Evolutionary conservation across 2,329 filamentous ascomycete species (phyloP).

Genomic region (Aspergillus sp.): DNA sequence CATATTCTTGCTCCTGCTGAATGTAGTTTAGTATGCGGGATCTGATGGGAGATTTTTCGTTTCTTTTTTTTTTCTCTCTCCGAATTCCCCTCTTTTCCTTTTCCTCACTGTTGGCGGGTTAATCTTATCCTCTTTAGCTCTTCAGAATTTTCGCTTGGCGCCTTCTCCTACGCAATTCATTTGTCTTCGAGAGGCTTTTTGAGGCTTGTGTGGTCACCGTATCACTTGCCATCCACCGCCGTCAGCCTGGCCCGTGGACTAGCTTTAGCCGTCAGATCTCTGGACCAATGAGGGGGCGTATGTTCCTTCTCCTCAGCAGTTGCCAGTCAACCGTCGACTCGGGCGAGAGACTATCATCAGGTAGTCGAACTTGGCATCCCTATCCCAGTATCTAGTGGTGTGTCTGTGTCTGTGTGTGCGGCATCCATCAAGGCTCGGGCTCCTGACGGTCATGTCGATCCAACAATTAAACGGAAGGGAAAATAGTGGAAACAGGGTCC

Average conservation of each 20-base stretch:
- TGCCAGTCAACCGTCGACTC: not conserved
- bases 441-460: not conserved
- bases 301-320: not conserved
- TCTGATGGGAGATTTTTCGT: not conserved
- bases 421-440: not conserved
- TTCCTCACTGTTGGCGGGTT: not conserved
- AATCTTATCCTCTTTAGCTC: not conserved
- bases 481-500: conserved; percentile 3
- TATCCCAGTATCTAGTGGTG: not conserved
- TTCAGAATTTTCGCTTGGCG: conserved; percentile 1
- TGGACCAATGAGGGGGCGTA: not conserved
- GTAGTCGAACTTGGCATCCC: conserved; percentile 1
- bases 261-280: not conserved
- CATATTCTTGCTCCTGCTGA: not conserved
- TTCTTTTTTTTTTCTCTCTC: not conserved
- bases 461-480: not conserved
- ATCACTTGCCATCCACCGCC: not conserved
- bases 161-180: not conserved
- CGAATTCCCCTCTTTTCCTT: not conserved
- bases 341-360: not conserved
- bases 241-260: not conserved
- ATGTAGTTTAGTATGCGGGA: not conserved
- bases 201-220: conserved; percentile 2
- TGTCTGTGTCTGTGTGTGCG: not conserved
- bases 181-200: not conserved